Evolutionary conservation across 345 rosid genomes (phyloP).

Genomic region (Hibiscus syriacus): DNA sequence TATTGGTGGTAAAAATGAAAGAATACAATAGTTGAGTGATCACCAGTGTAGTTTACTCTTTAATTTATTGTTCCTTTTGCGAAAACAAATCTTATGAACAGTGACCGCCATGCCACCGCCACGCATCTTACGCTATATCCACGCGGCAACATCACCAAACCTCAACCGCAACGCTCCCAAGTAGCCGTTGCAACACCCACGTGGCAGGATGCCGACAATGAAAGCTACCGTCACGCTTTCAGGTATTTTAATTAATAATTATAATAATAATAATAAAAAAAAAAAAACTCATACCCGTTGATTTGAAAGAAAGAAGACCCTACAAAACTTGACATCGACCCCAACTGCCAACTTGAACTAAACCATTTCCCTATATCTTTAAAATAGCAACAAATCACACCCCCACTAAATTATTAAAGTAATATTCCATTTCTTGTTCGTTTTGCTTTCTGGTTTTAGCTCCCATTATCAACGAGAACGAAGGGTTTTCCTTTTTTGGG

Average conservation of each 20-base stretch:
- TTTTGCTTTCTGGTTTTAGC: neutral
- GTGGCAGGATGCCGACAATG: neutral
- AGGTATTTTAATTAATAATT: neutral
- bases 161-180: neutral
- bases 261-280: too few relatives aligned
- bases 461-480: neutral
- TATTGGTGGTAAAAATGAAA: too few relatives aligned
- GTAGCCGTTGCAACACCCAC: neutral
- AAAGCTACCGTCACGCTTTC: neutral
- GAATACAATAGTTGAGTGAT: too few relatives aligned
- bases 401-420: neutral
- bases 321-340: too few relatives aligned
- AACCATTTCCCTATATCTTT: neutral
- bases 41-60: too few relatives aligned
- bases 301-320: neutral
- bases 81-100: neutral
- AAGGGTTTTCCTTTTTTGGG: too few relatives aligned
- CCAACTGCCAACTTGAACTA: neutral
- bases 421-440: neutral
- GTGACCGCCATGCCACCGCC: too few relatives aligned
- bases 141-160: neutral
- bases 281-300: neutral
- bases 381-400: neutral
- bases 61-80: too few relatives aligned
- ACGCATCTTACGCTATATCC: neutral